These are phyloP conservation scores for Austroboletus festivus DNA, from an alignment of 768 basidiomycete genomes.

Conservation along the genomic window DNA sequence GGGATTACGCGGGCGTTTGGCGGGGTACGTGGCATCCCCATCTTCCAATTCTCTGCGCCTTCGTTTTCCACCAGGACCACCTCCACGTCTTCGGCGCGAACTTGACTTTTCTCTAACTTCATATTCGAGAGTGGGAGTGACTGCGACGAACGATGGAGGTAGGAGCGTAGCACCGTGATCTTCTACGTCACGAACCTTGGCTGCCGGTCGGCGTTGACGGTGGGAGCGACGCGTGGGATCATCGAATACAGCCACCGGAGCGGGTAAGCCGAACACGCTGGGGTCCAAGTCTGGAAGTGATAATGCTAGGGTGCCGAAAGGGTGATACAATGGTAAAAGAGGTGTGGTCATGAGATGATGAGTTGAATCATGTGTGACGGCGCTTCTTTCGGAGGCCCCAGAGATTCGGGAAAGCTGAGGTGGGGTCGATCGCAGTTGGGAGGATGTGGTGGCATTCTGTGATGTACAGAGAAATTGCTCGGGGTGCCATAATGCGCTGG, in stretches of 20 bases:
- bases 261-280: conserved; percentile 51
- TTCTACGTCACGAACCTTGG: conserved; percentile 50
- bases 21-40: conserved; percentile 66
- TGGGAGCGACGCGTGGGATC: conserved; percentile 43
- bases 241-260: conserved; percentile 42
- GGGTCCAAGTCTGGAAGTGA: conserved; percentile 67
- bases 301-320: conserved; percentile 57
- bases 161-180: conserved; percentile 22
- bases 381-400: conserved; percentile 14
- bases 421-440: conserved; percentile 11
- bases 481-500: conserved; percentile 25
- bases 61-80: conserved; percentile 44
- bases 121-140: conserved; percentile 12
- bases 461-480: conserved; percentile 18
- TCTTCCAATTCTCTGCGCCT: conserved; percentile 61
- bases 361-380: conserved; percentile 14
- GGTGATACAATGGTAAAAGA: conserved; percentile 65
- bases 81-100: conserved; percentile 47
- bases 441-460: conserved; percentile 16
- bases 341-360: conserved; percentile 27
- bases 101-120: conserved; percentile 44
- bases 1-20: conserved; percentile 58
- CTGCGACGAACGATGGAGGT: conserved; percentile 9
- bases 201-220: conserved; percentile 45
- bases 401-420: conserved; percentile 9